phyloP scores from a whole-genome alignment of 75 land plant species.

The Larix kaempferi region DNA sequence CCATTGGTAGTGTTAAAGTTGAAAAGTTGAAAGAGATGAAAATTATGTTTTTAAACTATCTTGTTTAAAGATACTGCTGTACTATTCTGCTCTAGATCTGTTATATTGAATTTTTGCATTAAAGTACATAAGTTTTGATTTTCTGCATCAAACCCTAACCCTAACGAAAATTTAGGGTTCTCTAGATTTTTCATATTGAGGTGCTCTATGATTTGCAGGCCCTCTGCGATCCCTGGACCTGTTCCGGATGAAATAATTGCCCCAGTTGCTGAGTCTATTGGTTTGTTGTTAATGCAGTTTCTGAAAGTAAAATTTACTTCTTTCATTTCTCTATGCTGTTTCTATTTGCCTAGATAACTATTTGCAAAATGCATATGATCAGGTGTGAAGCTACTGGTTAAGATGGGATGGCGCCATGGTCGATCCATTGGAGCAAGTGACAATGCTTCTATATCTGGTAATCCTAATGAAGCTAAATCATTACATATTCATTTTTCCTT shows the following conservation, averaged over 20 bases:
- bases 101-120: too few species aligned
- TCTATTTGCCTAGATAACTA: neutral
- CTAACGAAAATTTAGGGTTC: too few species aligned
- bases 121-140: too few species aligned
- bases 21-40: too few species aligned
- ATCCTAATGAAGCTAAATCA: neutral
- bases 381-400: constrained; percentile 77
- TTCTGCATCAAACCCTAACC: too few species aligned
- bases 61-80: too few species aligned
- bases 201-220: constrained; percentile 25
- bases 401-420: constrained; percentile 97
- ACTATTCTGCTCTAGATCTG: too few species aligned
- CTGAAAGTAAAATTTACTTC: neutral
- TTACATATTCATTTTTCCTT: neutral
- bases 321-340: neutral
- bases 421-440: constrained; percentile 63
- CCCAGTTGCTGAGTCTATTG: constrained; percentile 75
- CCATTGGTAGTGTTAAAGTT: too few species aligned
- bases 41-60: too few species aligned
- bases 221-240: constrained; percentile 89
- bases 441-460: constrained; percentile 65
- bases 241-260: constrained; percentile 73
- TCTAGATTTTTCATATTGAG: neutral
- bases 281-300: constrained; percentile 31
- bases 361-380: constrained; percentile 7